Percentiles rank a stretch among this genome's conserved stretches.
These are phyloP conservation scores for Paraconiothyrium brasiliense DNA, from an alignment of 2,329 filamentous ascomycete species.

Conservation along the genomic window DNA sequence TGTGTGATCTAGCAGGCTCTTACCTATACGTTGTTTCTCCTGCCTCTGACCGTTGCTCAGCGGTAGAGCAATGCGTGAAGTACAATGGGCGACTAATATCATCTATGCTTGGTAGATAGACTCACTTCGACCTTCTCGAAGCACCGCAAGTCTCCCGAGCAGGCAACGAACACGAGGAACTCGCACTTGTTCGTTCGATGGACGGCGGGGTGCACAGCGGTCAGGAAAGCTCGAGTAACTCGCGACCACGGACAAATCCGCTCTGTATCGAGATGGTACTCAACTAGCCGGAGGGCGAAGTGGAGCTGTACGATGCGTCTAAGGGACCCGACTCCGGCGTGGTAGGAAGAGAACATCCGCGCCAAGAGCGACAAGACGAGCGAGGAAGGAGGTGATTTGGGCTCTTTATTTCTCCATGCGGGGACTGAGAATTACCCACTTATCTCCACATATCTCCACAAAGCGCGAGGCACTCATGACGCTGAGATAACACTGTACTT, in stretches of 20 bases:
- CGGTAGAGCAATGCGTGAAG: too few relatives aligned
- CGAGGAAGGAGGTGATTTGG: slow-evolving; percentile 1
- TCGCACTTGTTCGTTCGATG: neutral
- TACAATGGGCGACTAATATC: neutral
- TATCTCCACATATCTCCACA: slow-evolving; percentile 15
- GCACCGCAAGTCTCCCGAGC: neutral
- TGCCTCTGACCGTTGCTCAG: neutral
- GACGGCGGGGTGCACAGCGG: neutral
- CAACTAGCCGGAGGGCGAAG: neutral
- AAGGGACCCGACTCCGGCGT: neutral
- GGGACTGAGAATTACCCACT: slow-evolving; percentile 15
- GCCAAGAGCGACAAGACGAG: neutral
- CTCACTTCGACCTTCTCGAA: neutral
- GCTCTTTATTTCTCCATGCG: slow-evolving; percentile 3
- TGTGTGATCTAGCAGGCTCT: neutral
- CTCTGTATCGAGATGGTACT: too few relatives aligned
- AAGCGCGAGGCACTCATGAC: neutral
- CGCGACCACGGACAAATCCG: neutral
- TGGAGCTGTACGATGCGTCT: neutral
- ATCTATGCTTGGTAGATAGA: neutral
- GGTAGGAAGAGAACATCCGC: neutral
- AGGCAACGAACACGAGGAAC: neutral
- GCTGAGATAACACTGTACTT: neutral
- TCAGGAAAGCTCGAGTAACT: neutral
- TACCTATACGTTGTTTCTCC: neutral